Evolutionary conservation across 148 eudicot species (phyloP).

Genomic region (Cornus florida): DNA sequence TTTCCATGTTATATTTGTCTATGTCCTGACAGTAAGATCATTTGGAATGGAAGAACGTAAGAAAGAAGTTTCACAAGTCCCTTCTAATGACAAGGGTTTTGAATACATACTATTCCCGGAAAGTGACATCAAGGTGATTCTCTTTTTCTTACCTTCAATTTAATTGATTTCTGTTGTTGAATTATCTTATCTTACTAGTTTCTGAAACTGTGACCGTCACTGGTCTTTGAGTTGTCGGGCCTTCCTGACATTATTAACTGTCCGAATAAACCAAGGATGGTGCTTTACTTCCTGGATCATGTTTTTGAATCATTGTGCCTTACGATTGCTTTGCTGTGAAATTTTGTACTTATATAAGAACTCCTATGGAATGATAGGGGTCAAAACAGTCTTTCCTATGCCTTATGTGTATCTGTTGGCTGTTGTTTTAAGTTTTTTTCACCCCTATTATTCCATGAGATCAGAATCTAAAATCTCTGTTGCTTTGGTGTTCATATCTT

Average conservation of each 20-base stretch:
- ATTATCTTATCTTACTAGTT: background rate
- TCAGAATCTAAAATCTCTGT: background rate
- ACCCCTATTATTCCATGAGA: no score
- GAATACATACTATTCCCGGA: constrained; percentile 85
- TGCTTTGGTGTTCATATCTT: background rate
- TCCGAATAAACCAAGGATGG: background rate
- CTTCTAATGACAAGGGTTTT: constrained; percentile 74
- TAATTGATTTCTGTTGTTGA: background rate
- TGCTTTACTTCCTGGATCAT: no score
- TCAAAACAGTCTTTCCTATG: no score
- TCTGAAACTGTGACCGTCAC: background rate
- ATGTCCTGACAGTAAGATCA: constrained; percentile 61
- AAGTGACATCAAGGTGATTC: constrained; percentile 79
- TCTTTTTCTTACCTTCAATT: background rate
- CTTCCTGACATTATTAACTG: background rate
- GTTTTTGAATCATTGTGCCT: no score
- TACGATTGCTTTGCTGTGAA: no score
- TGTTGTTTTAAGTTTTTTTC: no score
- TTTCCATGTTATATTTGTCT: background rate
- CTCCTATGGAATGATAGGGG: no score
- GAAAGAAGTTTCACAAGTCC: constrained; percentile 79
- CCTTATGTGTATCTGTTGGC: no score
- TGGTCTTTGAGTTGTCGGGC: background rate
- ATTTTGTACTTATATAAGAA: no score
- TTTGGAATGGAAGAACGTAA: constrained; percentile 89